Evolutionary conservation across 352 stramenopile genomes (phyloP), one percentile per base, ranked within the genome.

Genomic region (Nothophytophthora sp.): DNA sequence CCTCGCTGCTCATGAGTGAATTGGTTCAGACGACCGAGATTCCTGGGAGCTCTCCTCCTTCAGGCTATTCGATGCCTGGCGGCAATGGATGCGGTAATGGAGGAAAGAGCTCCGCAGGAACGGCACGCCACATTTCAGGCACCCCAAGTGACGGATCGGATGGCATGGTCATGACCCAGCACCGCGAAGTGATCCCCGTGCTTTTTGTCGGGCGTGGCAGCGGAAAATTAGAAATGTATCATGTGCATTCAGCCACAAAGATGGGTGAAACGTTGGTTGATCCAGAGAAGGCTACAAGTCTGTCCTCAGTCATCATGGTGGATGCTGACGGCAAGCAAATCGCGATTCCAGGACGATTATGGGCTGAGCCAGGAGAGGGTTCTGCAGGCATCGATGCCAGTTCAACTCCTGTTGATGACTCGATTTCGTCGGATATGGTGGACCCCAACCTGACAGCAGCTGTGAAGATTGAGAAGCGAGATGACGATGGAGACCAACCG

Each of bases 201-300:
- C 60, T 92, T 3, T 90, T 89, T 55, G 70, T 90, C 18, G 82
- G 82, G 10, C 75, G 82, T 30, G 76, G 78, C 5, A 84, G 73
- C 12, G 76, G 80, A 0, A 82, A 84, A 46, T 28, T 90, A 20
- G 77, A 93, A 49, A 81, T 90, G 70, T 93, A 81, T 34, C 76
- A 93, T 47, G 47, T 90, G 2, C 68, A 87, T 16, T 76, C 80
- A 3, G 72, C 74, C 7, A 79, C 57, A 39, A 90, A 90, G 44
- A 85, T 90, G 36, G 76, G 67, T 23, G 75, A 87, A 64, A 83
- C 58, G 10, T 38, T 87, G 0, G 63, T 87, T 4, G 76, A 90
- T 60, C 39, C 46, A 0, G 38, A 72, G 19, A 84, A 77, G 38
- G 22, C 50, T 0, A 59, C 55, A 10, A 53, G 67, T 20, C 50